Evolutionary conservation across 2,329 filamentous ascomycete genomes (phyloP), one percentile per base, ranked within the genome.

Genomic region (Cordyceps fumosorosea): DNA sequence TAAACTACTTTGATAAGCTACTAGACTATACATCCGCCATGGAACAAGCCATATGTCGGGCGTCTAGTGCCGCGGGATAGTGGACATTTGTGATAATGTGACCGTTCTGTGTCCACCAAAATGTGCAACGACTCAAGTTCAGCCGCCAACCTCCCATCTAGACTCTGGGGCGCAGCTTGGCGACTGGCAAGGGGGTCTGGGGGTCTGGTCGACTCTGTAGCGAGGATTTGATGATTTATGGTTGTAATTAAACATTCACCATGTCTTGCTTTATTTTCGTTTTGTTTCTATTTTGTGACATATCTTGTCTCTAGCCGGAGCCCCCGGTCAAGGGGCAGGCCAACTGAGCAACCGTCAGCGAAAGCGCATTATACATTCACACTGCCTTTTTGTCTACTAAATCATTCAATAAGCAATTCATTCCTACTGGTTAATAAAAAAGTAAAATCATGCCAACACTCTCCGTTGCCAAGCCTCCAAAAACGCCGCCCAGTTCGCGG

Each of bases 381-480:
- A 37, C 11, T 37, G 11, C 29, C 8, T 32, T 32, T 32, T 8
- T 32, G 29, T 32, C 4, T 32, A 32, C n/a, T n/a, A n/a, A n/a
- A n/a, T 32, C 29, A 8, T 37, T 37, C 12, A 37, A 12, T 37
- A 37, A 37, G 34, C 12, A 37, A 3, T 37, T 37, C 34, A 14
- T 37, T 37, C 34, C 34, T 37, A 37, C 12, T 4, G 11, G 12
- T 37, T 14, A 12, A 37, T 37, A 14, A 44, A 44, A 5, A n/a
- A 7, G 37, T 14, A 42, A n/a, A n/a, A 44, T 18, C 40, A n/a
- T 18, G 40, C 40, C 40, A 44, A 18, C 40, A 18, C 3, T 18
- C 5, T 56, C 56, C 20, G 34, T 26, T 42, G 56, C 56, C 56
- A 59, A 59, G 56, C 32, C 56, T 40, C 47, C 42, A 59, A 40